A percentile compares a stretch with the other conserved stretches of the same genome.
Conservation (phyloP, 768 basidiomycete species). For the Gloeophyllum trabeum region DNA sequence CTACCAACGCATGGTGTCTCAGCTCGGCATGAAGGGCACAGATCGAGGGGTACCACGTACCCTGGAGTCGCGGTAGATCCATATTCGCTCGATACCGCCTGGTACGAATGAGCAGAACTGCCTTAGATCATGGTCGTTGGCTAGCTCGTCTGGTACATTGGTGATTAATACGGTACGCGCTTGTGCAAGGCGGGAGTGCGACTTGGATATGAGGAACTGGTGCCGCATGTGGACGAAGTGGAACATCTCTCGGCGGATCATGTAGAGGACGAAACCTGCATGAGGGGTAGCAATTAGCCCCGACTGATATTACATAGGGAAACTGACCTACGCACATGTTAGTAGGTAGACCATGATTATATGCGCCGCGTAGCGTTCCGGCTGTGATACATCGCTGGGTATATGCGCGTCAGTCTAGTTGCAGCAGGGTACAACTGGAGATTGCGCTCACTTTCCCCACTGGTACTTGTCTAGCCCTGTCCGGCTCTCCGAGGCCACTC, state of each 20-base stretch:
- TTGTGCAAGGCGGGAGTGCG: conserved; percentile 49
- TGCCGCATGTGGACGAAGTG: conserved; percentile 45
- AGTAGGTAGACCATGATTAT: conserved; percentile 38
- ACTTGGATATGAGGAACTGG: conserved; percentile 46
- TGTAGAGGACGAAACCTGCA: conserved; percentile 46
- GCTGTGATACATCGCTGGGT: conserved; percentile 8
- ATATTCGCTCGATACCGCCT: conserved; percentile 57
- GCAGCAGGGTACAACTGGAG: neutral
- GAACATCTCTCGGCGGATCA: conserved; percentile 46
- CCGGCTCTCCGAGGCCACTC: conserved; percentile 20
- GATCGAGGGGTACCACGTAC: no score
- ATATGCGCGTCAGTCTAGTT: neutral
- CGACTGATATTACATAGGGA: no score
- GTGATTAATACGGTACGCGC: conserved; percentile 62
- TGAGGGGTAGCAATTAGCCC: neutral
- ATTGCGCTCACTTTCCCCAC: conserved; percentile 35
- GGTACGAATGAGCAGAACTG: conserved; percentile 55
- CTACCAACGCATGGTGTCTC: neutral
- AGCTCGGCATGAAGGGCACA: no score
- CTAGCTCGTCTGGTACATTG: conserved; percentile 43
- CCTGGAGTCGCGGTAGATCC: conserved; percentile 49
- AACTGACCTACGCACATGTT: conserved; percentile 29
- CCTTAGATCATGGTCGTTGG: conserved; percentile 32
- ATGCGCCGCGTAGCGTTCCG: conserved; percentile 44
- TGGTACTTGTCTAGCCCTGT: conserved; percentile 30